Conservation (phyloP, 768 basidiomycete genomes). For the Leccinum fibrillosum region DNA sequence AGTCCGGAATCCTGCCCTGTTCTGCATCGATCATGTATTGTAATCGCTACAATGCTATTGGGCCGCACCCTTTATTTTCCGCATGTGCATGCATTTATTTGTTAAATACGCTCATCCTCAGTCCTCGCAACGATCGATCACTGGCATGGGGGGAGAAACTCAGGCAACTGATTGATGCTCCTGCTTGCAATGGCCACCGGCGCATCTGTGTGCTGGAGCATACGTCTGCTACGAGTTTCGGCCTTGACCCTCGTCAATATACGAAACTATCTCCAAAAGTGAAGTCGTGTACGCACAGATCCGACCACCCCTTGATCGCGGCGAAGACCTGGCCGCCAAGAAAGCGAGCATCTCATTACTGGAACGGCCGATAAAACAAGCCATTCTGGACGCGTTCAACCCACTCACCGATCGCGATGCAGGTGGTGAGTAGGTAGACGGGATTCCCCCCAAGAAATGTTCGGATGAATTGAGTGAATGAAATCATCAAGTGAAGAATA, state of each 20-base stretch:
- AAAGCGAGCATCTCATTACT: slow-evolving; percentile 1
- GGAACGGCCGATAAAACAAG: not conserved
- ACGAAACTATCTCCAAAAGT: not conserved
- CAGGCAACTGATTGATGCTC: not conserved
- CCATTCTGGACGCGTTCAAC: not conserved
- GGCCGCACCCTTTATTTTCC: too few species aligned
- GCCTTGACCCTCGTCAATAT: not conserved
- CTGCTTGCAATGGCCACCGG: not conserved
- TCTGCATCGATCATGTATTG: not conserved
- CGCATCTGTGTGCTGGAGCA: not conserved
- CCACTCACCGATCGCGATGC: slow-evolving; percentile 4
- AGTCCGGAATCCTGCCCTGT: too few species aligned
- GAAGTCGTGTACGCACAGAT: not conserved
- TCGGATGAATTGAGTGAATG: not conserved
- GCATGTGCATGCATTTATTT: too few species aligned
- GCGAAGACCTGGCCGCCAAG: not conserved
- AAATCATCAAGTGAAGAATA: not conserved
- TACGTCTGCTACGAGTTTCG: not conserved
- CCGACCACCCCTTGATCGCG: not conserved
- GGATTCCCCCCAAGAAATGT: not conserved
- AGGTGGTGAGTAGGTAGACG: not conserved
- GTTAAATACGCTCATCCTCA: too few species aligned
- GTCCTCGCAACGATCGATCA: too few species aligned
- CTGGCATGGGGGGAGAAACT: too few species aligned
- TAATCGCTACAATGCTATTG: not conserved